These are phyloP conservation scores for Oxyria digyna DNA, from an alignment of 148 eudicot species.

Conservation along the genomic window DNA sequence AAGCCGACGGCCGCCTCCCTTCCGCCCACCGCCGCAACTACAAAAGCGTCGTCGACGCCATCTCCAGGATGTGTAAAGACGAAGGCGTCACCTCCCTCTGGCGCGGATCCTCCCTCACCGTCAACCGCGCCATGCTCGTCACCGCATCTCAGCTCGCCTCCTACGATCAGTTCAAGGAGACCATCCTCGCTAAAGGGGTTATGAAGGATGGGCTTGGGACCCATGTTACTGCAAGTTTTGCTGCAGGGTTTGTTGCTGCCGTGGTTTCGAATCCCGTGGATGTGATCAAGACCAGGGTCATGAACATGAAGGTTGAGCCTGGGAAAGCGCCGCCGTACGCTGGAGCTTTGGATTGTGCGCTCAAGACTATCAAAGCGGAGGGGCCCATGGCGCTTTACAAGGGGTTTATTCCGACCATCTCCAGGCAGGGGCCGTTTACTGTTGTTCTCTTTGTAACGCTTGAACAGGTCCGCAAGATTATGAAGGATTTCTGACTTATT, in stretches of 20 bases:
- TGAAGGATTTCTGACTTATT: constrained; percentile 45
- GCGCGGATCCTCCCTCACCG: constrained; percentile 87
- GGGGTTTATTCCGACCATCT: constrained; percentile 75
- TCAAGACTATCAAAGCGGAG: constrained; percentile 54
- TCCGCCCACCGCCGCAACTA: constrained; percentile 51
- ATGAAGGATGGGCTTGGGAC: constrained; percentile 85
- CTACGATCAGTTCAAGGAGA: constrained; percentile 68
- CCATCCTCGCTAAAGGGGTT: constrained; percentile 26
- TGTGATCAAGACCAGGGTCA: constrained; percentile 79
- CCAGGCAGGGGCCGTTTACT: constrained; percentile 92
- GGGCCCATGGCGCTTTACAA: constrained; percentile 70
- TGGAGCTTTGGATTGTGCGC: constrained; percentile 70
- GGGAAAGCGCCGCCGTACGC: constrained; percentile 44
- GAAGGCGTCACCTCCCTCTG: constrained; percentile 62
- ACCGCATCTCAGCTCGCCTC: constrained; percentile 85
- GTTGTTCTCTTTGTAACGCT: constrained; percentile 74
- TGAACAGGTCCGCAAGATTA: constrained; percentile 66
- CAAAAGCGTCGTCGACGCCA: constrained; percentile 61
- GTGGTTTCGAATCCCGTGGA: constrained; percentile 82
- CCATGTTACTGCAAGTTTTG: constrained; percentile 75
- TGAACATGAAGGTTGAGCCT: constrained; percentile 72
- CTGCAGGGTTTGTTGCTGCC: constrained; percentile 92
- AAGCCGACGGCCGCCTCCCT: constrained; percentile 90
- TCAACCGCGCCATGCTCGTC: constrained; percentile 90
- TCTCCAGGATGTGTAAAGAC: constrained; percentile 34